A percentile compares a stretch with the other conserved stretches of the same genome.
Evolutionary conservation across 768 basidiomycete genomes (phyloP).

Genomic region (Pleurotus djamor): DNA sequence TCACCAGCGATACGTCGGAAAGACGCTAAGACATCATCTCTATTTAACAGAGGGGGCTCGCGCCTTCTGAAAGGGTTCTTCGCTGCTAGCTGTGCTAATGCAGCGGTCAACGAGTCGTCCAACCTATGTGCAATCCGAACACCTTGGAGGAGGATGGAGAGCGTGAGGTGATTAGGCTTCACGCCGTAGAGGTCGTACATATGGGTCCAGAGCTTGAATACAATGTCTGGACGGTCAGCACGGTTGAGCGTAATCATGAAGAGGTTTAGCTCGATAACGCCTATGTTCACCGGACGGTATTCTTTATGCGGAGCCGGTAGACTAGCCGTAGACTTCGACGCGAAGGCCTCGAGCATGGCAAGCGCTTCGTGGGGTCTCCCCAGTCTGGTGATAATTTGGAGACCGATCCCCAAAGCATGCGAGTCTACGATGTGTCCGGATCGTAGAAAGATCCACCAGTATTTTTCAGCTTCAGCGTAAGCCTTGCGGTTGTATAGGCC

Average conservation of each 20-base stretch:
- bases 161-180: conserved; percentile 49
- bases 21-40: conserved; percentile 21
- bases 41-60: conserved; percentile 8
- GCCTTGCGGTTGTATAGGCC: conserved; percentile 46
- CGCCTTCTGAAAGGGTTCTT: conserved; percentile 29
- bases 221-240: conserved; percentile 56
- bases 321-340: conserved; percentile 10
- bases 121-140: conserved; percentile 51
- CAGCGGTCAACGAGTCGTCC: conserved; percentile 50
- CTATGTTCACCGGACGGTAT: conserved; percentile 16
- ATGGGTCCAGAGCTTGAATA: conserved; percentile 69
- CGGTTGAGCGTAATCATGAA: conserved; percentile 49
- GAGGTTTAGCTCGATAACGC: conserved; percentile 31
- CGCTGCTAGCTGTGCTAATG: conserved; percentile 41
- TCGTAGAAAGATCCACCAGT: conserved; percentile 40
- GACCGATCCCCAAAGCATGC: conserved; percentile 45
- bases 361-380: conserved; percentile 48
- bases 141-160: conserved; percentile 59
- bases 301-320: conserved; percentile 11
- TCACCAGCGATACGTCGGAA: conserved; percentile 26
- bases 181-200: conserved; percentile 58
- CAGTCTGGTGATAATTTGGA: conserved; percentile 44
- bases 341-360: conserved; percentile 42
- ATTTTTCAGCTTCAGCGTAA: conserved; percentile 32
- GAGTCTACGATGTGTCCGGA: conserved; percentile 38